Conservation (phyloP, 345 rosid genomes). For the Hypericum androsaemum region DNA sequence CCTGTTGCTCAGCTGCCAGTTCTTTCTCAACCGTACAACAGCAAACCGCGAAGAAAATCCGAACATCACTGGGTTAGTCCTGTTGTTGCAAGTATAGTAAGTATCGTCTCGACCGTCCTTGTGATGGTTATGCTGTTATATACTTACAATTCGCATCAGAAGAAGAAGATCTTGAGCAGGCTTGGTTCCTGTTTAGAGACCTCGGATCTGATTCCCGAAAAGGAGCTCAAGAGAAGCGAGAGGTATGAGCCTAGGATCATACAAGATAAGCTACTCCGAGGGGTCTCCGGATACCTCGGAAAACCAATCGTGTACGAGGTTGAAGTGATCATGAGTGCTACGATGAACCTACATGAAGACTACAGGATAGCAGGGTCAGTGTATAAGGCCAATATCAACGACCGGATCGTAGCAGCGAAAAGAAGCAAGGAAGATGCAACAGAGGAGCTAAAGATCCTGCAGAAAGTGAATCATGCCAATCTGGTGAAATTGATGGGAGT, state of each 20-base stretch:
- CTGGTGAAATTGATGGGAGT: constrained; percentile 48
- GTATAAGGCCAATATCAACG: constrained; percentile 38
- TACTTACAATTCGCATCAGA: not conserved
- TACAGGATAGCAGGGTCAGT: constrained; percentile 40
- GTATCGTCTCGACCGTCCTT: constrained; percentile 16
- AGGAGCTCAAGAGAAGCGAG: constrained; percentile 12
- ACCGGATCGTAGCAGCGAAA: constrained; percentile 39
- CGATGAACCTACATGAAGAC: constrained; percentile 32
- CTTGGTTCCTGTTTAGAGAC: constrained; percentile 29
- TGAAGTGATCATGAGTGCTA: constrained; percentile 34
- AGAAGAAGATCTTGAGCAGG: constrained; percentile 20
- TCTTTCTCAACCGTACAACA: constrained; percentile 21
- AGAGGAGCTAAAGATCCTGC: constrained; percentile 44
- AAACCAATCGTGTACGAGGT: constrained; percentile 38
- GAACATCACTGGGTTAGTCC: constrained; percentile 15
- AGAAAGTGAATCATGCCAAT: constrained; percentile 52
- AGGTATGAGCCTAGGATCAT: constrained; percentile 22
- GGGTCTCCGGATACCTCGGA: constrained; percentile 43
- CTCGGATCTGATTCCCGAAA: constrained; percentile 28
- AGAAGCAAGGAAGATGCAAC: constrained; percentile 31
- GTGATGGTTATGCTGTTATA: constrained; percentile 16
- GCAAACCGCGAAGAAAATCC: constrained; percentile 13
- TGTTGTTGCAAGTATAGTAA: constrained; percentile 15
- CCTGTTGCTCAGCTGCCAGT: constrained; percentile 41
- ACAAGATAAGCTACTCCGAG: constrained; percentile 40